Evolutionary conservation across 2,329 filamentous ascomycete species (phyloP), one percentile per base, ranked within the genome.

Genomic region (Fusarium napiforme): DNA sequence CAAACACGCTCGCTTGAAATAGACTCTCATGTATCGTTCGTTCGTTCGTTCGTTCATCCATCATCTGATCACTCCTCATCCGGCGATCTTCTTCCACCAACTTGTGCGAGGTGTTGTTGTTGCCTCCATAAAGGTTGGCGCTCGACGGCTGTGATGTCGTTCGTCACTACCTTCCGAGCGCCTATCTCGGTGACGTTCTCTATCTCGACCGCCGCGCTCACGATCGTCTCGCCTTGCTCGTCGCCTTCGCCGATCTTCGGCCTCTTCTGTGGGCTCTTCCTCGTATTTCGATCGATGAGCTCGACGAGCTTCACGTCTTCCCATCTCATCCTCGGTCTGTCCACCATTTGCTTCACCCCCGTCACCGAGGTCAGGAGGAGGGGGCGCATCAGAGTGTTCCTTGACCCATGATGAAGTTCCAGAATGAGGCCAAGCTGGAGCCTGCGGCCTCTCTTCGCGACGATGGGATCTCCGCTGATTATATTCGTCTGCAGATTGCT

Each of bases 351-450:
- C 60, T 16, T 56, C 80, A 26, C 75, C 73, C 26, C 78, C 78
- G 21, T 80, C 82, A 49, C 75, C 74, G 43, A 83, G 58, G 1
- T 85, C 84, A 2, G 88, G 88, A 4, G 89, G 89, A 6, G 89
- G 88, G 4, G 88, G 88, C 7, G 89, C 89, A 73, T 91, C 90
- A 5, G 87, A 88, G 74, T 90, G 87, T 18, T 91, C 89, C 79
- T 91, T 91, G 9, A 91, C 89, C 90, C 90, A 92, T 1, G 89
- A 91, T 14, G 88, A 89, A 1, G 89, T 91, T 32, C 90, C 89
- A 11, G 87, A 90, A 77, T 91, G 88, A 23, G 90, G 89, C 90
- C 90, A 91, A 15, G 83, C 83, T 14, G 84, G 71, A 12, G 66
- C 74, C 39, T 82, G 62, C 28, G 82, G 62, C 45, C 62, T 75